These are phyloP conservation scores for Agaricus subrufescens DNA, from an alignment of 768 basidiomycete genomes.

Conservation along the genomic window DNA sequence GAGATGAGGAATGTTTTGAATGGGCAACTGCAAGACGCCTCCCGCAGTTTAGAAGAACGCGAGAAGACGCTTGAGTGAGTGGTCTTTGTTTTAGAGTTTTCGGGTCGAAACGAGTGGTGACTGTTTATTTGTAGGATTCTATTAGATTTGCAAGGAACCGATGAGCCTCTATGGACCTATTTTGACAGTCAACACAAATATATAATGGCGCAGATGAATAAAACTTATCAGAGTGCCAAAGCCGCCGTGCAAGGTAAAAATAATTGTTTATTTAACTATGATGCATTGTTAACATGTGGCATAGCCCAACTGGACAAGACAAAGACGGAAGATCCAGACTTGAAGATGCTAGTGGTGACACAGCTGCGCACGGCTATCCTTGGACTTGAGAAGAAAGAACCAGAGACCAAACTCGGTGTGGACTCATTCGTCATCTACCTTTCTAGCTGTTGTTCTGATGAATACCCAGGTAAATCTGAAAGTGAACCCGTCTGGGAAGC, in stretches of 20 bases:
- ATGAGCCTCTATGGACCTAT: conserved; percentile 94
- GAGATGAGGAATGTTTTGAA: conserved; percentile 82
- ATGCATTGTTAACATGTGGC: conserved; percentile 8
- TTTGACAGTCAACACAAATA: conserved; percentile 91
- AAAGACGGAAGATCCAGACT: conserved; percentile 25
- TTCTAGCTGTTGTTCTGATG: background rate
- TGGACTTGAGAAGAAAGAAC: conserved; percentile 58
- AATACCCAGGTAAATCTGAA: conserved; percentile 53
- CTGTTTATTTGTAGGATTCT: conserved; percentile 55
- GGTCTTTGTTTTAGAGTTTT: background rate
- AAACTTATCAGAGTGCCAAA: conserved; percentile 48
- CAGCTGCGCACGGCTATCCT: conserved; percentile 59
- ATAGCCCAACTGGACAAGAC: conserved; percentile 46
- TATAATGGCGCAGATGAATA: conserved; percentile 75
- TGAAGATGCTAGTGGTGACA: conserved; percentile 40
- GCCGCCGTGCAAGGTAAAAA: conserved; percentile 49
- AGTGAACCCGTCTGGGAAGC: conserved; percentile 82
- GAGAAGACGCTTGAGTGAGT: conserved; percentile 94
- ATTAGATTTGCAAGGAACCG: conserved; percentile 77
- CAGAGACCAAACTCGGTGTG: conserved; percentile 59
- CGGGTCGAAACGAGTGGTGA: background rate
- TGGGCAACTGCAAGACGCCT: conserved; percentile 76
- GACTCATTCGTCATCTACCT: background rate
- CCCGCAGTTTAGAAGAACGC: conserved; percentile 83
- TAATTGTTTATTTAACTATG: conserved; percentile 7